Evolutionary conservation across 192 early-diverging fungal genomes (phyloP).

Genomic region (Umbelopsis ramanniana): DNA sequence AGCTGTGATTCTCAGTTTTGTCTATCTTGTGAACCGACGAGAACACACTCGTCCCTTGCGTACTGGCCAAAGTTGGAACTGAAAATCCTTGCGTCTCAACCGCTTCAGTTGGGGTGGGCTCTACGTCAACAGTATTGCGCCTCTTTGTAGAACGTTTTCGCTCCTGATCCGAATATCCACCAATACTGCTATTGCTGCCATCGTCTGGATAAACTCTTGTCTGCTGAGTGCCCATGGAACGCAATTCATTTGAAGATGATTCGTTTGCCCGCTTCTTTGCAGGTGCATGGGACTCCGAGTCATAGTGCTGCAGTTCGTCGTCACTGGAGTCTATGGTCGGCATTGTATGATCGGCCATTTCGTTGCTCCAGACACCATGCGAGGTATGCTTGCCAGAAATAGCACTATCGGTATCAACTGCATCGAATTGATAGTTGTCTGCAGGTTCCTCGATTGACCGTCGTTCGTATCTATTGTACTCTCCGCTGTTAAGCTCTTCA

Average conservation of each 20-base stretch:
- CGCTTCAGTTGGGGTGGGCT: background rate
- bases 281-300: background rate
- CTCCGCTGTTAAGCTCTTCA: background rate
- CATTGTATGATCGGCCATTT: slow-evolving; percentile 5
- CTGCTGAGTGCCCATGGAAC: background rate
- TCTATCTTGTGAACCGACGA: slow-evolving; percentile 11
- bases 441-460: background rate
- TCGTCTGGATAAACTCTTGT: background rate
- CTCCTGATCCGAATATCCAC: slow-evolving; percentile 15
- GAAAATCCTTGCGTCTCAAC: background rate
- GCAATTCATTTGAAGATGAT: background rate
- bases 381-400: slow-evolving; percentile 20
- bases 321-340: slow-evolving; percentile 17
- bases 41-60: slow-evolving; percentile 7
- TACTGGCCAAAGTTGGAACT: background rate
- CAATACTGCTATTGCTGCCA: slow-evolving; percentile 6
- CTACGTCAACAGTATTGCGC: slow-evolving; percentile 2
- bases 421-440: background rate
- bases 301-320: background rate
- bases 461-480: background rate
- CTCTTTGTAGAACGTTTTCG: slow-evolving; percentile 7
- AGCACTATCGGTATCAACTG: background rate
- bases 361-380: background rate
- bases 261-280: slow-evolving; percentile 11
- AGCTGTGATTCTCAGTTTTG: slow-evolving; percentile 5